These are phyloP conservation scores for Cordyceps pruinosa DNA, from an alignment of 2,329 filamentous ascomycete genomes.

Conservation along the genomic window DNA sequence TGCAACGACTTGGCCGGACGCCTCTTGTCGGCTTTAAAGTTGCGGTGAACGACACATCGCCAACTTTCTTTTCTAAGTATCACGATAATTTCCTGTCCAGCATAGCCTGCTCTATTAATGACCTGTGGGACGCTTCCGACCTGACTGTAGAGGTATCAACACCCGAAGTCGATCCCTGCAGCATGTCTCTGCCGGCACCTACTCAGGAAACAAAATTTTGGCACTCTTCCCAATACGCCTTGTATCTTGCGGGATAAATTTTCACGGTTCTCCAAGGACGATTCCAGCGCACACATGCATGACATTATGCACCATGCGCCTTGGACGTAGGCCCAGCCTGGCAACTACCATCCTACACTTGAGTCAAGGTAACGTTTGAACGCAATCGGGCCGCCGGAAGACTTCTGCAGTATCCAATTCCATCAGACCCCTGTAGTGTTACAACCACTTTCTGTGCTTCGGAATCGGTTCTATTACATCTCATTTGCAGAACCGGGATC, in stretches of 20 bases:
- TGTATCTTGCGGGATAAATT: not conserved
- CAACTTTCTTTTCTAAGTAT: not conserved
- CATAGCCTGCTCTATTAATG: not conserved
- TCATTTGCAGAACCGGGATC: constrained; percentile 1
- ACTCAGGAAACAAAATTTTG: no score
- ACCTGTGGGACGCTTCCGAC: not conserved
- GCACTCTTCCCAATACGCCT: no score
- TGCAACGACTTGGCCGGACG: not conserved
- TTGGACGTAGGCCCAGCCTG: not conserved
- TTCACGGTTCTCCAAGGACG: not conserved
- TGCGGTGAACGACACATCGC: not conserved
- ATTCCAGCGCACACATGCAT: not conserved
- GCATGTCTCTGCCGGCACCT: not conserved
- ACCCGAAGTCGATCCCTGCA: not conserved
- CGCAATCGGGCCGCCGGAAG: not conserved
- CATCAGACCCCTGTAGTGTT: not conserved
- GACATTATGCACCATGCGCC: not conserved
- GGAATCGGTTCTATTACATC: not conserved
- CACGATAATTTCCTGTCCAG: not conserved
- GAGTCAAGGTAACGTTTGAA: not conserved
- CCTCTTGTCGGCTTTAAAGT: not conserved
- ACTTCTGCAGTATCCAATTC: not conserved
- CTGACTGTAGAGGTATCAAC: not conserved
- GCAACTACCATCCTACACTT: not conserved
- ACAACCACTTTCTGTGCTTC: not conserved